These are phyloP conservation scores for Mortierella hygrophila DNA, from an alignment of 192 early-diverging fungal species.

Conservation along the genomic window DNA sequence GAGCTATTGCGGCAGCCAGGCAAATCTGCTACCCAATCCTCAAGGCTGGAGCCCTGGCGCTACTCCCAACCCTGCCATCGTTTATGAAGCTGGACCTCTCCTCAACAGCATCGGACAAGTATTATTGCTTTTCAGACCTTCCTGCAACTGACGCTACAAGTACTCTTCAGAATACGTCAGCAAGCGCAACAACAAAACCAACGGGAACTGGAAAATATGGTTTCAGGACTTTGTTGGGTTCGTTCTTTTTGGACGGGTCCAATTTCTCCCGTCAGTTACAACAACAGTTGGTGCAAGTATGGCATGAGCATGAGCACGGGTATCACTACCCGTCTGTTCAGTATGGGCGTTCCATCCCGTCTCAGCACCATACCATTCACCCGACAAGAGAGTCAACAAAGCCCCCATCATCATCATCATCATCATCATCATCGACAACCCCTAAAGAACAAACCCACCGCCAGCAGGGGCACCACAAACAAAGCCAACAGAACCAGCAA, in stretches of 20 bases:
- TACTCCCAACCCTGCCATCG: constrained; percentile 22
- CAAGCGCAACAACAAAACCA: background rate
- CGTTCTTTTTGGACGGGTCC: background rate
- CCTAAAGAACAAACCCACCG: background rate
- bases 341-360: background rate
- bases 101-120: constrained; percentile 8
- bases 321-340: background rate
- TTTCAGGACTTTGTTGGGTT: background rate
- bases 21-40: constrained; percentile 28
- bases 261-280: background rate
- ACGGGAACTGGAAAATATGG: background rate
- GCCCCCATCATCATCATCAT: background rate
- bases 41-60: constrained; percentile 12
- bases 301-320: background rate
- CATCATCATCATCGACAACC: background rate
- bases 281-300: background rate
- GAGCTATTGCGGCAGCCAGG: background rate
- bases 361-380: background rate
- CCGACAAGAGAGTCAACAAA: background rate
- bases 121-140: constrained; percentile 46
- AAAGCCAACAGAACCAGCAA: background rate
- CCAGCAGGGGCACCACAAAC: background rate
- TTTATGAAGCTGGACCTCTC: constrained; percentile 31
- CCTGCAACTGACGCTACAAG: background rate
- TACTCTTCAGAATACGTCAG: background rate